A percentile compares a stretch with the other conserved stretches of the same genome.
phyloP scores from a whole-genome alignment of 331 rosid genomes.

The Telfairia occidentalis region DNA sequence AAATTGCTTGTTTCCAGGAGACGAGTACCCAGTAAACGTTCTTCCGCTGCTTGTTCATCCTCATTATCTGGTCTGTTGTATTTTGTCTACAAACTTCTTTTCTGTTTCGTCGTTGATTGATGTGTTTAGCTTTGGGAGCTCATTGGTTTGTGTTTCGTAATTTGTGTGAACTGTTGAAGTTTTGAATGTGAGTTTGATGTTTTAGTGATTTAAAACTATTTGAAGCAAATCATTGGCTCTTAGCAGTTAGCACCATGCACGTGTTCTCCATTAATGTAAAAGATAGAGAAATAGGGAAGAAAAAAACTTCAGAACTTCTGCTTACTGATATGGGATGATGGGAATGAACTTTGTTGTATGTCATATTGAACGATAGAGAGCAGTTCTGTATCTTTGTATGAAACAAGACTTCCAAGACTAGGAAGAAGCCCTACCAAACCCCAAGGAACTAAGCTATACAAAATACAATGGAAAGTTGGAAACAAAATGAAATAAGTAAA shows the following conservation, averaged over 20 bases:
- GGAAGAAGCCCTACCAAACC: too few relatives aligned
- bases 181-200: not conserved
- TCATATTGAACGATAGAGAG: too few relatives aligned
- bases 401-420: too few relatives aligned
- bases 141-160: not conserved
- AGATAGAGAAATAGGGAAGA: not conserved
- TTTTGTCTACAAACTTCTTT: not conserved
- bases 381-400: too few relatives aligned
- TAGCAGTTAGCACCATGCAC: not conserved
- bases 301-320: not conserved
- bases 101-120: not conserved
- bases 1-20: slow-evolving; percentile 17
- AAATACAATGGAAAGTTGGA: too few relatives aligned
- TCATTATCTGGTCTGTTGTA: slow-evolving; percentile 44
- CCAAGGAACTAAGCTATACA: too few relatives aligned
- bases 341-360: not conserved
- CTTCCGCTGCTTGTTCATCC: slow-evolving; percentile 44
- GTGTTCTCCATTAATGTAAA: not conserved
- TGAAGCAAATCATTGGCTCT: not conserved
- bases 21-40: slow-evolving; percentile 14
- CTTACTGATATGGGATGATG: not conserved
- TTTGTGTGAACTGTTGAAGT: not conserved
- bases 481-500: too few relatives aligned
- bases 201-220: not conserved
- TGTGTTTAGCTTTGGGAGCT: not conserved